phyloP scores from a whole-genome alignment of 2,329 filamentous ascomycete genomes.

The Coniella lustricola region DNA sequence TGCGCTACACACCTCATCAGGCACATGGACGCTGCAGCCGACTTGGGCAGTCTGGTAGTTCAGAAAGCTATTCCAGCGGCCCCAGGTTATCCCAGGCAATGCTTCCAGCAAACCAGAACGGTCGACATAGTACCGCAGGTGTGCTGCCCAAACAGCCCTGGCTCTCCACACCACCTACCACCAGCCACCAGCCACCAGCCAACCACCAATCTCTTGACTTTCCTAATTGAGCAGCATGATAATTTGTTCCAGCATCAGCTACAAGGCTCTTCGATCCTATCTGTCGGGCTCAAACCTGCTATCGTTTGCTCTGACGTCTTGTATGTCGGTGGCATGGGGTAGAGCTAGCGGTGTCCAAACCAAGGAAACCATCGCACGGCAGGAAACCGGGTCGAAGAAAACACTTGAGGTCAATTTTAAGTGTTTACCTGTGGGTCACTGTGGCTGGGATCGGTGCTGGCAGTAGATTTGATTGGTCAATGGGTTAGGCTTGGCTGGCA shows the following conservation, averaged over 20 bases:
- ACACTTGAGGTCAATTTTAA: constrained; percentile 17
- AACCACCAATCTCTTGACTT: not conserved
- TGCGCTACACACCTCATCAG: constrained; percentile 3
- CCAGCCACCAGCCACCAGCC: too few relatives aligned
- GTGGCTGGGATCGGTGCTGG: constrained; percentile 11
- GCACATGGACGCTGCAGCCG: not conserved
- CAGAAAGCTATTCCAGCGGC: not conserved
- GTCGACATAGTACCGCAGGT: too few relatives aligned
- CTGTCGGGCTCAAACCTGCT: not conserved
- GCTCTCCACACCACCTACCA: too few relatives aligned
- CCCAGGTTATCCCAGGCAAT: too few relatives aligned
- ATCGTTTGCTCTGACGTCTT: not conserved
- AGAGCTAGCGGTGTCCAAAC: constrained; percentile 9
- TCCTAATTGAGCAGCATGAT: constrained; percentile 8
- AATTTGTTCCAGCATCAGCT: not conserved
- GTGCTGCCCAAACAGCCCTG: not conserved
- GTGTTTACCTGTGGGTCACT: not conserved
- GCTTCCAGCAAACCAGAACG: too few relatives aligned
- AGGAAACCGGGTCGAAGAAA: constrained; percentile 10
- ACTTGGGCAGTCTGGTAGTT: not conserved
- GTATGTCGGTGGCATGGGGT: not conserved
- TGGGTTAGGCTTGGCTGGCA: not conserved
- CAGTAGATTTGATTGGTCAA: constrained; percentile 12
- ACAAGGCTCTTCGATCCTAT: not conserved
- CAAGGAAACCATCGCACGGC: constrained; percentile 7